These are phyloP conservation scores for Groenewaldozyma tartarivorans DNA, from an alignment of 805 yeast species.

Conservation along the genomic window DNA sequence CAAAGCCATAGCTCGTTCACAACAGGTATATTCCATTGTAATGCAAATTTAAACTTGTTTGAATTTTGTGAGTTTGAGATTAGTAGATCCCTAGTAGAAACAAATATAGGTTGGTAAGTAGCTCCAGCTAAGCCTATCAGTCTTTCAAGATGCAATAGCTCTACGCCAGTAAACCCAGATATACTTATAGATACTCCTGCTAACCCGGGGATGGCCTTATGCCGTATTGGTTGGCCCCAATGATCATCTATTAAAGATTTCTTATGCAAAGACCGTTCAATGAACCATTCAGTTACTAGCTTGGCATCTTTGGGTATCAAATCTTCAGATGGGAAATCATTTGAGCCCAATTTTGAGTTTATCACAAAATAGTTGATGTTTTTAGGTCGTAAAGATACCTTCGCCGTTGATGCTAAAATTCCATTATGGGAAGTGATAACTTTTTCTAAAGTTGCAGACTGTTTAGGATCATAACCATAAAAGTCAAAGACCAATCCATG, in stretches of 20 bases:
- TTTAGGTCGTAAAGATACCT: not conserved
- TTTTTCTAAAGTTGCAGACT: slow-evolving; percentile 30
- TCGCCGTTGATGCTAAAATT: slow-evolving; percentile 10
- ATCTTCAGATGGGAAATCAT: slow-evolving; percentile 10
- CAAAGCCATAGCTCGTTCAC: slow-evolving; percentile 30
- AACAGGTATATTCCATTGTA: slow-evolving; percentile 29
- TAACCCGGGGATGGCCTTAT: slow-evolving; percentile 23
- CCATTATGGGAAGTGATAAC: slow-evolving; percentile 43
- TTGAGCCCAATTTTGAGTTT: slow-evolving; percentile 22
- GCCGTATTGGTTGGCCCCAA: slow-evolving; percentile 44
- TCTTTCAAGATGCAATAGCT: slow-evolving; percentile 58
- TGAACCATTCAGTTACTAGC: slow-evolving; percentile 68
- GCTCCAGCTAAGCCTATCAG: slow-evolving; percentile 49
- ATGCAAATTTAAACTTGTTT: slow-evolving; percentile 26
- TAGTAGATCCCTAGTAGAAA: slow-evolving; percentile 44
- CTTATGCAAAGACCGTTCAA: slow-evolving; percentile 64
- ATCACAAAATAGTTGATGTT: slow-evolving; percentile 15
- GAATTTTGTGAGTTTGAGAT: slow-evolving; percentile 28
- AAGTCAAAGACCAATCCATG: slow-evolving; percentile 34
- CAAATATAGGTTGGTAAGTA: slow-evolving; percentile 39
- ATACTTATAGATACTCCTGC: slow-evolving; percentile 36
- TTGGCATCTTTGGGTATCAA: slow-evolving; percentile 10
- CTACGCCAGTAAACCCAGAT: slow-evolving; percentile 73
- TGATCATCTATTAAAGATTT: slow-evolving; percentile 39
- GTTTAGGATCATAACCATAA: slow-evolving; percentile 33